phyloP scores from a whole-genome alignment of 768 basidiomycete species.

The Pulveroboletus sp. region DNA sequence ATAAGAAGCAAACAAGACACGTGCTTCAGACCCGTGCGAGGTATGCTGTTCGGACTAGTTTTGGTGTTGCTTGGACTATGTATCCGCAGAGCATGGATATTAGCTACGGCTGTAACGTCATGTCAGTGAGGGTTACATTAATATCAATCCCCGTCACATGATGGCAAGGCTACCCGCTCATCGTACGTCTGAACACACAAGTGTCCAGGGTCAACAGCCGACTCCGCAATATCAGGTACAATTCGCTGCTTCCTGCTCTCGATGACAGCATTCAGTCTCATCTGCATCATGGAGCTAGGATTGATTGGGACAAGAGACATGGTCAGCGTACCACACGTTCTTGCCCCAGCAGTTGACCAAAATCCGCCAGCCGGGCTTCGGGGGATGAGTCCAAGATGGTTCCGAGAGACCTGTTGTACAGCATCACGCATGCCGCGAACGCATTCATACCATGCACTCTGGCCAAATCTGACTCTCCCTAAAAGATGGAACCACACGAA shows the following conservation, averaged over 20 bases:
- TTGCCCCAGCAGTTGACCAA: slow-evolving; percentile 44
- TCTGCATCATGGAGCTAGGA: slow-evolving; percentile 21
- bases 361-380: slow-evolving; percentile 43
- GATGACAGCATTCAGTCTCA: slow-evolving; percentile 34
- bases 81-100: slow-evolving; percentile 15
- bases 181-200: slow-evolving; percentile 11
- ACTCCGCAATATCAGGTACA: slow-evolving; percentile 8
- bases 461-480: slow-evolving; percentile 63
- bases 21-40: slow-evolving; percentile 8
- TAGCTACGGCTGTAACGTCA: slow-evolving; percentile 25
- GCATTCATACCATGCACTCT: slow-evolving; percentile 59
- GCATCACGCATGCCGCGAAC: slow-evolving; percentile 62
- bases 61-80: slow-evolving; percentile 22
- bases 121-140: slow-evolving; percentile 28
- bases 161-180: slow-evolving; percentile 1
- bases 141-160: slow-evolving; percentile 17
- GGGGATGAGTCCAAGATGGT: slow-evolving; percentile 50
- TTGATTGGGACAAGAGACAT: slow-evolving; percentile 1
- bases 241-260: slow-evolving; percentile 32
- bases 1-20: slow-evolving; percentile 5
- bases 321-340: slow-evolving; percentile 47
- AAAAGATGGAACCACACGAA: slow-evolving; percentile 7
- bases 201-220: slow-evolving; percentile 9
- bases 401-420: slow-evolving; percentile 50
- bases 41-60: slow-evolving; percentile 6